phyloP scores from a whole-genome alignment of 1,284 basidiomycete species.

The Trichosporon ovoides region DNA sequence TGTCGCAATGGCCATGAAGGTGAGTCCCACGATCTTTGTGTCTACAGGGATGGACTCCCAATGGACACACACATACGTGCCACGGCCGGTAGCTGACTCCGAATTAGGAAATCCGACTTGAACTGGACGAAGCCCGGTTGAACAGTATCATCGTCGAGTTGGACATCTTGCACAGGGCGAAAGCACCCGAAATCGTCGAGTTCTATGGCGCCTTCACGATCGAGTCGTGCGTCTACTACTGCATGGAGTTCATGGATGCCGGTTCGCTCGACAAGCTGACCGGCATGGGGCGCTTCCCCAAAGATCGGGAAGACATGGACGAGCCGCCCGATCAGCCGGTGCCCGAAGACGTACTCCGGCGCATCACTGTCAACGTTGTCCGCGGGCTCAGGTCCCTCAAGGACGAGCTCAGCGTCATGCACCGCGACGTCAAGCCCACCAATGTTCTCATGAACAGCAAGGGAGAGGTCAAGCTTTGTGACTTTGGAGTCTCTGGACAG shows the following conservation, averaged over 20 bases:
- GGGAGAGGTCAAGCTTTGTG: conserved; percentile 90
- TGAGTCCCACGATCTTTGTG: conserved; percentile 51
- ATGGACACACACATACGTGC: background rate
- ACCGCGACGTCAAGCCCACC: conserved; percentile 90
- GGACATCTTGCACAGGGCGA: conserved; percentile 90
- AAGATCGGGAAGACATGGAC: background rate
- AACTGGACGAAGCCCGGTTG: conserved; percentile 88
- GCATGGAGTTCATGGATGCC: conserved; percentile 99
- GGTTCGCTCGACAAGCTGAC: conserved; percentile 85
- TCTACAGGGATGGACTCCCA: background rate
- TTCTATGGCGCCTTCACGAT: conserved; percentile 99
- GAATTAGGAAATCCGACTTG: conserved; percentile 89
- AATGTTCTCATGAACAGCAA: conserved; percentile 87
- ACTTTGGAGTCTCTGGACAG: conserved; percentile 97
- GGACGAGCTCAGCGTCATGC: conserved; percentile 93
- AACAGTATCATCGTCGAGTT: conserved; percentile 98
- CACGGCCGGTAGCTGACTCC: conserved; percentile 4
- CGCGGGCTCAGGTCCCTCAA: conserved; percentile 93
- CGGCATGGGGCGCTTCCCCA: conserved; percentile 42
- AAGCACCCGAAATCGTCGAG: conserved; percentile 87
- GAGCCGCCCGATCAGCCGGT: conserved; percentile 46
- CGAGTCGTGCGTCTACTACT: conserved; percentile 97
- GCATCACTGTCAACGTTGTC: conserved; percentile 77
- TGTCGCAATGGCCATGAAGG: conserved; percentile 98
- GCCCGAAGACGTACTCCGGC: conserved; percentile 77